These are phyloP conservation scores for Triangularia verruculosa DNA, from an alignment of 2,329 filamentous ascomycete species.

Conservation along the genomic window DNA sequence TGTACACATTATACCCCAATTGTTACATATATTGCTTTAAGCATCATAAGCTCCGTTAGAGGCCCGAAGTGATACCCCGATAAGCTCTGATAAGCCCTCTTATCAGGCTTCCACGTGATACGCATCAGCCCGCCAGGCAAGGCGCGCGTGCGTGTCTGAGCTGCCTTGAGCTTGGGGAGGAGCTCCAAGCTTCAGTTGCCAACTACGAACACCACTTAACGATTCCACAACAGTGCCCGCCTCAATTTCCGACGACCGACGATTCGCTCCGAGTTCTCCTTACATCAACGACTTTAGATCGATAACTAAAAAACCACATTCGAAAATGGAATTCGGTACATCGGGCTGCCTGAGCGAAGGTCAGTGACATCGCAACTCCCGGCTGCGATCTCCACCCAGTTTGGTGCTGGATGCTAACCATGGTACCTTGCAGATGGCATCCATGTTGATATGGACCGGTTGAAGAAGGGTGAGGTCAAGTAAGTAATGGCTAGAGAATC, in stretches of 20 bases:
- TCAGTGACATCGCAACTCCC: slow-evolving; percentile 32
- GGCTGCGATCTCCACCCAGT: slow-evolving; percentile 9
- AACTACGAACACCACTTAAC: slow-evolving; percentile 16
- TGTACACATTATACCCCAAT: slow-evolving; percentile 1
- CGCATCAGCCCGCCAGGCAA: slow-evolving; percentile 15
- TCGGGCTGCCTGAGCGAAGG: slow-evolving; percentile 64
- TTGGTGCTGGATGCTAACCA: slow-evolving; percentile 27
- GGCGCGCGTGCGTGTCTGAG: slow-evolving; percentile 27
- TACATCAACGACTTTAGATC: slow-evolving; percentile 4
- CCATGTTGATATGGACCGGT: slow-evolving; percentile 95
- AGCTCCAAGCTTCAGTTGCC: slow-evolving; percentile 20
- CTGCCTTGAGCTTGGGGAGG: slow-evolving; percentile 30
- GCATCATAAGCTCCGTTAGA: background rate
- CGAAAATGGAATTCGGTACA: slow-evolving; percentile 59
- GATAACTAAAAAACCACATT: background rate
- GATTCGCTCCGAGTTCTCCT: slow-evolving; percentile 20
- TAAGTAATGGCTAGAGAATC: slow-evolving; percentile 46
- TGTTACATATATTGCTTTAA: slow-evolving; percentile 1
- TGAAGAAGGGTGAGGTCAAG: slow-evolving; percentile 99
- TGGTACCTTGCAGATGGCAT: slow-evolving; percentile 74
- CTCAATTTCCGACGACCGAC: background rate
- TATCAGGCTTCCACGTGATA: slow-evolving; percentile 25
- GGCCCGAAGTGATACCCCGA: slow-evolving; percentile 8
- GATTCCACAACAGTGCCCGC: slow-evolving; percentile 1
- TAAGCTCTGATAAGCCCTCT: slow-evolving; percentile 14